Base-by-base conservation (phyloP, 768 basidiomycete genomes). In the Cystofilobasidium macerans region DNA sequence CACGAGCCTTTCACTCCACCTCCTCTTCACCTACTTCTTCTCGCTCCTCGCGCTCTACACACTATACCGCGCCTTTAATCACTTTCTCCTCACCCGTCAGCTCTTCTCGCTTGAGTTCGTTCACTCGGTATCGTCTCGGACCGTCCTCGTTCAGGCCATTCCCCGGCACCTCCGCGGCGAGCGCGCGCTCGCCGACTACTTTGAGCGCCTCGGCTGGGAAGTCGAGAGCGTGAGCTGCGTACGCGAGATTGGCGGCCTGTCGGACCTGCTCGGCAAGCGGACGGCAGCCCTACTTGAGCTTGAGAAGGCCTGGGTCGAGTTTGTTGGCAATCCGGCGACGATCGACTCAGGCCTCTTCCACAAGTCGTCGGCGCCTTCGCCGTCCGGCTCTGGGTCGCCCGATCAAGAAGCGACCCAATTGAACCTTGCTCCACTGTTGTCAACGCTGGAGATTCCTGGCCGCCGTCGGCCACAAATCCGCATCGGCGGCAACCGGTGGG, bases 161-260 rank as follows among this genome's bases (percentile, higher is more conserved):
- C 67, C 67, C 18, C 47, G 30, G 7, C 60, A 67, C 43, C 42
- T 67, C 20, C 38, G 65, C 33, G 53, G 62, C 72, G 56, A 61
- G 47, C 16, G 69, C 62, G 14, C 51, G 70, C 48, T 68, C 35
- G 43, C 67, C 36, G 54, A 57, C 32, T 68, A 68, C 62, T 68
- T 68, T n/a, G 67, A 68, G 56, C 24, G 38, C 11, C 42, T 68
- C 35, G 56, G 61, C 22, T 68, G 67, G 69, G 82, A 81, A 36
- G 93, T 99, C 0, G 94, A 99, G 79, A 93, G 90, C 73, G 90
- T 97, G 45, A 88, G 83, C 16, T 82, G 97, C 0, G 89, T 86
- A 72, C 79, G 94, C 57, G 88, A 95, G 70, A 86, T 93, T 0
- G 85, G 83, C 9, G 80, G 81, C 14, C 74, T 95, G 63, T 85